A percentile compares a stretch with the other conserved stretches of the same genome.
These are phyloP conservation scores for Tremella yokohamensis DNA, from an alignment of 768 basidiomycete species.

Conservation along the genomic window DNA sequence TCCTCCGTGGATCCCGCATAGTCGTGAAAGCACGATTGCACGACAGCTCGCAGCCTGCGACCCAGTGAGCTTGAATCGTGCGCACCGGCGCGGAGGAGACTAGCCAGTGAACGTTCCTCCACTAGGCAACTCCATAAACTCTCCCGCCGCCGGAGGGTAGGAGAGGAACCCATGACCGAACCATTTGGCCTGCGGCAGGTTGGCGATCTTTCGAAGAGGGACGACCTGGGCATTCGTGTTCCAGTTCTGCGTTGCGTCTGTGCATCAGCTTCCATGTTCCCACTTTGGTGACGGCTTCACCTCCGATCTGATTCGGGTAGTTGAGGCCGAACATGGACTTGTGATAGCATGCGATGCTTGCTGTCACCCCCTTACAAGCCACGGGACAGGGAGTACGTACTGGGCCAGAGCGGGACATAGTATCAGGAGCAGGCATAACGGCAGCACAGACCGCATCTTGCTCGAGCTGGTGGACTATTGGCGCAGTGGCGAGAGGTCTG, in stretches of 20 bases:
- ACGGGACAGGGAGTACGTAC: too few species aligned
- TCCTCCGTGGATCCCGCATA: too few species aligned
- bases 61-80: neutral
- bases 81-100: neutral
- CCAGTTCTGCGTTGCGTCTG: constrained; percentile 14
- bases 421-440: too few species aligned
- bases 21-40: neutral
- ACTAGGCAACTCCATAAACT: constrained; percentile 29
- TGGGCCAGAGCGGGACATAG: too few species aligned
- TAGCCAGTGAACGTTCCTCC: constrained; percentile 32
- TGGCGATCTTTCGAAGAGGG: constrained; percentile 22
- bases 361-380: too few species aligned
- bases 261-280: neutral
- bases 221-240: constrained; percentile 30
- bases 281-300: constrained; percentile 11
- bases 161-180: constrained; percentile 32
- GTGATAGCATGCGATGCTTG: constrained; percentile 28
- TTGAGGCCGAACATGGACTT: constrained; percentile 40
- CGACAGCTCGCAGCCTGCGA: neutral
- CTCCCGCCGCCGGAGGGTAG: constrained; percentile 34
- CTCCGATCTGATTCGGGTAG: constrained; percentile 28
- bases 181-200: constrained; percentile 29
- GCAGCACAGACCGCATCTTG: too few species aligned
- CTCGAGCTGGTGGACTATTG: too few species aligned
- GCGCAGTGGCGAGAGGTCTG: too few species aligned